Evolutionary conservation across 345 rosid species (phyloP).

Genomic region (Aquilaria sinensis): DNA sequence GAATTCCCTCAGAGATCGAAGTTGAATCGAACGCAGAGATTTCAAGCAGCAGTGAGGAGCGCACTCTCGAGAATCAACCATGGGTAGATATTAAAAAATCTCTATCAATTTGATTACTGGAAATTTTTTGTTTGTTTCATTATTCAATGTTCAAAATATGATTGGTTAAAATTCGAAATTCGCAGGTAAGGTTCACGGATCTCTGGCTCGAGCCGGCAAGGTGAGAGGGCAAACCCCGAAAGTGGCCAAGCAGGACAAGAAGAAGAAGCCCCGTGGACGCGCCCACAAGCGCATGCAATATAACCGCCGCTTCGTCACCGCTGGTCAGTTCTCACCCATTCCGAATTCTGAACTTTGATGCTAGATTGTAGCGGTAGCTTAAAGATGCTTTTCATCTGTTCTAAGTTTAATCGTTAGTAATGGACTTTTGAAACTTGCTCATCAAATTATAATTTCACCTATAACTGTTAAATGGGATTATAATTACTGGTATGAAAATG

Average conservation of each 20-base stretch:
- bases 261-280: slow-evolving; percentile 92
- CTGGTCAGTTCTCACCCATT: slow-evolving; percentile 22
- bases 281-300: slow-evolving; percentile 87
- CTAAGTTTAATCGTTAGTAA: too few species aligned
- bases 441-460: too few species aligned
- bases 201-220: slow-evolving; percentile 89
- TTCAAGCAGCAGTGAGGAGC: neutral
- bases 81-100: slow-evolving; percentile 12
- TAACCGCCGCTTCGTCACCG: slow-evolving; percentile 88
- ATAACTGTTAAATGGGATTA: too few species aligned
- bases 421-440: too few species aligned
- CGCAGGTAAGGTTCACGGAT: slow-evolving; percentile 55
- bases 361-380: too few species aligned
- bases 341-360: too few species aligned
- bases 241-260: slow-evolving; percentile 88
- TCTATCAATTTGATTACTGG: too few species aligned
- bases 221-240: slow-evolving; percentile 89
- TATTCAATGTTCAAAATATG: neutral
- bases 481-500: too few species aligned
- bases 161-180: slow-evolving; percentile 5
- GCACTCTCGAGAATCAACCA: slow-evolving; percentile 3
- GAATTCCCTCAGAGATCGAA: neutral
- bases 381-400: too few species aligned
- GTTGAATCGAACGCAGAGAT: neutral
- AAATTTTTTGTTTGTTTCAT: neutral